Conservation (phyloP, 495 filamentous ascomycete species). For the Penicillium diatomitis region DNA sequence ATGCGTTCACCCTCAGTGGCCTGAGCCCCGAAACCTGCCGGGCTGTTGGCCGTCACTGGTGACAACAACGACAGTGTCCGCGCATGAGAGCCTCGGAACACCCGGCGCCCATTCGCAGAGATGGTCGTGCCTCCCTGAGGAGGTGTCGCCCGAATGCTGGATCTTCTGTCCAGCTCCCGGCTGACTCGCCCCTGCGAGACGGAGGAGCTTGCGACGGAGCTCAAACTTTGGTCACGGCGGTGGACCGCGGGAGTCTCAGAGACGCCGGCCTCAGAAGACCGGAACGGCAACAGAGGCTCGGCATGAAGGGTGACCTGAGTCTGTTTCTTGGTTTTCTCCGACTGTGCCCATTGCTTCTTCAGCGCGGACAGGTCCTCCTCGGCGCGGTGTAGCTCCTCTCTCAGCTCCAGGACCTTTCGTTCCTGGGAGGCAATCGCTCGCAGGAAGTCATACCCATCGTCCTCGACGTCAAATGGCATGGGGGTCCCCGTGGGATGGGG, state of each 20-base stretch:
- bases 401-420: conserved; percentile 82
- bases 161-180: conserved; percentile 44
- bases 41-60: conserved; percentile 32
- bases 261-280: conserved; percentile 24
- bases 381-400: conserved; percentile 74
- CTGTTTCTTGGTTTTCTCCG: conserved; percentile 71
- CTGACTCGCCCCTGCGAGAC: conserved; percentile 25
- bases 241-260: conserved; percentile 14
- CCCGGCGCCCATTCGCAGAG: conserved; percentile 43
- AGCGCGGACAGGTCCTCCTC: conserved; percentile 67
- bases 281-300: conserved; percentile 50
- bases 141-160: conserved; percentile 27
- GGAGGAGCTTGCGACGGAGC: conserved; percentile 23
- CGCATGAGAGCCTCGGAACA: conserved; percentile 68
- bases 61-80: conserved; percentile 78
- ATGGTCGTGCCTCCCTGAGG: conserved; percentile 26
- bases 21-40: conserved; percentile 1
- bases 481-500: conserved; percentile 31
- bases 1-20: conserved; percentile 23
- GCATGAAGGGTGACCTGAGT: conserved; percentile 48
- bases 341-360: conserved; percentile 72
- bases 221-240: conserved; percentile 23
- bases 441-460: conserved; percentile 68
- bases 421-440: conserved; percentile 88
- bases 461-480: conserved; percentile 27